Percentiles rank a stretch among this genome's conserved stretches.
These are phyloP conservation scores for Bipolaris sorokiniana DNA, from an alignment of 2,329 filamentous ascomycete genomes.

Conservation along the genomic window DNA sequence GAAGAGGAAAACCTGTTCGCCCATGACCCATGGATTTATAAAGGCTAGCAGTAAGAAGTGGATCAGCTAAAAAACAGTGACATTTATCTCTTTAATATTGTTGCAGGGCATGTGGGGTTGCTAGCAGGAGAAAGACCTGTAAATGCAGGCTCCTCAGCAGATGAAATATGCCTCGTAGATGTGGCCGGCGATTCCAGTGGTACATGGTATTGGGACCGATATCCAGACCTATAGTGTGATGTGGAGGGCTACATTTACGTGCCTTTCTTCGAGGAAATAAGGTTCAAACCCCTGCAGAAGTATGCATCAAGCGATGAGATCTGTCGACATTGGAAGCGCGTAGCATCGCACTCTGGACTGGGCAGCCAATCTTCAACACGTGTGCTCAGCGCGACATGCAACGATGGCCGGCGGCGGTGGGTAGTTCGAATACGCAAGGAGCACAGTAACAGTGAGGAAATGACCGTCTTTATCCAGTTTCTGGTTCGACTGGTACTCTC, in stretches of 20 bases:
- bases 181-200: conserved; percentile 56
- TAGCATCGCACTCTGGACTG: conserved; percentile 49
- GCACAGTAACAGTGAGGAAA: conserved; percentile 12
- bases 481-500: conserved; percentile 15
- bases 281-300: conserved; percentile 60
- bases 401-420: conserved; percentile 14
- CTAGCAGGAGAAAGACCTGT: conserved; percentile 37
- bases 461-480: conserved; percentile 5
- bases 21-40: conserved; percentile 4
- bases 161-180: conserved; percentile 52
- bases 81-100: conserved; percentile 12
- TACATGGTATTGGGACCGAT: conserved; percentile 58
- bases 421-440: conserved; percentile 21
- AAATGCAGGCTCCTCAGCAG: conserved; percentile 41
- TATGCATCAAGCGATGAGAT: conserved; percentile 56
- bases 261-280: conserved; percentile 65
- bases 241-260: conserved; percentile 66
- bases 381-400: conserved; percentile 25
- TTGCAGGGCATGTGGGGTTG: conserved; percentile 3
- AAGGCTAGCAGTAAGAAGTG: conserved; percentile 1
- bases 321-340: conserved; percentile 47
- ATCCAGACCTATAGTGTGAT: conserved; percentile 61
- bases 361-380: conserved; percentile 39
- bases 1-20: conserved; percentile 3
- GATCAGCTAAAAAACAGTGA: conserved; percentile 8